phyloP scores from a whole-genome alignment of 495 filamentous ascomycete species.

The Xylona heveae region DNA sequence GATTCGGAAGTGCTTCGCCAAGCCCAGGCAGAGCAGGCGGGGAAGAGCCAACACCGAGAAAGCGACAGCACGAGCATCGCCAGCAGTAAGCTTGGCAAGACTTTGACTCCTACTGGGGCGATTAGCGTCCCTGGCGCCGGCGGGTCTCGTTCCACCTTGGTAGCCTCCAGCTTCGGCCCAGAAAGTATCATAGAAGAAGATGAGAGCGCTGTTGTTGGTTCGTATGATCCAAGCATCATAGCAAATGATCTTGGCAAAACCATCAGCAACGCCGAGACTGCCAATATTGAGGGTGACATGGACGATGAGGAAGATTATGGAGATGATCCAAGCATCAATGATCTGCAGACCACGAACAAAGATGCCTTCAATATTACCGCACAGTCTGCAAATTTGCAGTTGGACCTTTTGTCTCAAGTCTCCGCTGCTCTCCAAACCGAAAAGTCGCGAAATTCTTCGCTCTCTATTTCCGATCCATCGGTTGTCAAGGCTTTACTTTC shows the following conservation, averaged over 20 bases:
- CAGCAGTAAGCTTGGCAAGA: slow-evolving; percentile 21
- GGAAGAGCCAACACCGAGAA: slow-evolving; percentile 10
- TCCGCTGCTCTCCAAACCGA: slow-evolving; percentile 62
- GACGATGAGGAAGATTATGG: slow-evolving; percentile 72
- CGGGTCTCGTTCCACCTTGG: slow-evolving; percentile 27
- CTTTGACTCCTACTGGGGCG: slow-evolving; percentile 16
- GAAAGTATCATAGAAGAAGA: slow-evolving; percentile 31
- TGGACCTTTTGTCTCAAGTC: slow-evolving; percentile 72
- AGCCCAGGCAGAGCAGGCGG: slow-evolving; percentile 41
- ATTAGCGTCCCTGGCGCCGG: slow-evolving; percentile 21
- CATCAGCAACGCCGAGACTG: slow-evolving; percentile 21
- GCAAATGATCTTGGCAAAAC: slow-evolving; percentile 27
- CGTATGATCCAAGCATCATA: slow-evolving; percentile 33
- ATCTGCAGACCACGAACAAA: slow-evolving; percentile 48
- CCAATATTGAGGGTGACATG: slow-evolving; percentile 26
- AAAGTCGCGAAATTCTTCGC: slow-evolving; percentile 39
- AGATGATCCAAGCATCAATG: slow-evolving; percentile 63
- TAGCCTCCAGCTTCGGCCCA: slow-evolving; percentile 17
- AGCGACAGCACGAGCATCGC: slow-evolving; percentile 23
- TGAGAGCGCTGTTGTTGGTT: slow-evolving; percentile 28
- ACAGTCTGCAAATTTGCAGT: slow-evolving; percentile 78
- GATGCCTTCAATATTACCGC: slow-evolving; percentile 92
- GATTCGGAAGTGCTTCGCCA: slow-evolving; percentile 59
- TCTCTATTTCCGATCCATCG: slow-evolving; percentile 50
- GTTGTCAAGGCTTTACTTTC: slow-evolving; percentile 61